A percentile compares a stretch with the other conserved stretches of the same genome.
Evolutionary conservation across 176 grass and related monocot species (phyloP).

Genomic region (Musa schizocarpa): DNA sequence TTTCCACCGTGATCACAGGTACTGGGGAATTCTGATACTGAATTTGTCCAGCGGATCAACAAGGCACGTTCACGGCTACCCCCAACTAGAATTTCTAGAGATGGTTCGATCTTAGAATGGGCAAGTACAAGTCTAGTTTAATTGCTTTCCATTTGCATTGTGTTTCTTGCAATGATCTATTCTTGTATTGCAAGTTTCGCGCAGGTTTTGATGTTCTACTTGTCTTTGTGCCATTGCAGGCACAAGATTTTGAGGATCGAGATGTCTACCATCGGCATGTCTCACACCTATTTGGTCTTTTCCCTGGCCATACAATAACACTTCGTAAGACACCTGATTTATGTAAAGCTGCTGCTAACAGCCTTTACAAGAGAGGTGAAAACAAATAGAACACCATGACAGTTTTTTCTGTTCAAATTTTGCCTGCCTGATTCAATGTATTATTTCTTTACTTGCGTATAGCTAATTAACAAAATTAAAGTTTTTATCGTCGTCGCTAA

Average conservation of each 20-base stretch:
- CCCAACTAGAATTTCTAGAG: conserved; percentile 62
- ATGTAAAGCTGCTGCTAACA: conserved; percentile 77
- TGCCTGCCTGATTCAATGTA: too few species aligned
- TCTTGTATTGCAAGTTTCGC: conserved; percentile 1
- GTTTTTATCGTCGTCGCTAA: too few species aligned
- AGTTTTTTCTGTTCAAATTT: too few species aligned
- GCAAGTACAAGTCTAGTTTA: conserved; percentile 30
- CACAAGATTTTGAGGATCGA: conserved; percentile 63
- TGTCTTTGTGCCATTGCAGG: conserved; percentile 30
- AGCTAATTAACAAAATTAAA: too few species aligned
- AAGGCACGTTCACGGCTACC: conserved; percentile 49
- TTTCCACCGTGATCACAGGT: conserved; percentile 29
- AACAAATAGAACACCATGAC: background rate
- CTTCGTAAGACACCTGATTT: conserved; percentile 60
- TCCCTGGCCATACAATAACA: conserved; percentile 78
- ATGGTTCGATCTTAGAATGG: conserved; percentile 89
- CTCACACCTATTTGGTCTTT: conserved; percentile 89
- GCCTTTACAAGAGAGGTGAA: conserved; percentile 84
- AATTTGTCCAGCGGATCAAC: conserved; percentile 54
- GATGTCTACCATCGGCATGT: conserved; percentile 81
- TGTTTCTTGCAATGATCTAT: background rate
- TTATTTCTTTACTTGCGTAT: too few species aligned
- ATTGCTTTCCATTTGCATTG: conserved; percentile 10
- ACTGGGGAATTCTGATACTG: conserved; percentile 47
- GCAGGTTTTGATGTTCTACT: background rate